These are phyloP conservation scores for Plasmodium vinckei DNA, from an alignment of 169 alveolate genomes.

Conservation along the genomic window DNA sequence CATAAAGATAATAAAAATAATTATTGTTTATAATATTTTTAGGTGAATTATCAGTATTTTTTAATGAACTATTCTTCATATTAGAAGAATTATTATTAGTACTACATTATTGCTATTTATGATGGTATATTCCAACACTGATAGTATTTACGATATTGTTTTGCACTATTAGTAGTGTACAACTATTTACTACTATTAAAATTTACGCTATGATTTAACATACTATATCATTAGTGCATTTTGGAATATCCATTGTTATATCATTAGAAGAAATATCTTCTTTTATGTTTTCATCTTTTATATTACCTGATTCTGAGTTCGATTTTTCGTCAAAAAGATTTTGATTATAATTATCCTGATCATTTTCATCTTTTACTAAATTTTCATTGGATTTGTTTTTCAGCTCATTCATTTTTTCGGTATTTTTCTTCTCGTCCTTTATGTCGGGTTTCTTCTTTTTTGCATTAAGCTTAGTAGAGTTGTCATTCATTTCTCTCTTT, in stretches of 20 bases:
- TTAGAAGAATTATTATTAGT: background rate
- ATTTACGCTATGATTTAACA: background rate
- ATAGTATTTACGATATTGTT: background rate
- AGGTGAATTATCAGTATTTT: background rate
- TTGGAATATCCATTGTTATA: no score
- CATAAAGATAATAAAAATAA: conserved; percentile 56
- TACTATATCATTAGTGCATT: conserved; percentile 7
- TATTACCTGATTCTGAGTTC: conserved; percentile 71
- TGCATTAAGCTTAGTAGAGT: conserved; percentile 9
- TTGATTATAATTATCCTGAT: conserved; percentile 15
- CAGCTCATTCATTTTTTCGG: background rate
- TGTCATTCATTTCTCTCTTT: conserved; percentile 6
- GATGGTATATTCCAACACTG: background rate
- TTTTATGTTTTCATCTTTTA: conserved; percentile 23
- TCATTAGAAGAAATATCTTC: background rate
- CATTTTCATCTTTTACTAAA: background rate
- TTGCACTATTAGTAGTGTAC: conserved; percentile 4
- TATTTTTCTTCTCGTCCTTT: background rate
- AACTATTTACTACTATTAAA: conserved; percentile 9
- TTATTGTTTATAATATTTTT: conserved; percentile 33
- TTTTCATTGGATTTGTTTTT: background rate
- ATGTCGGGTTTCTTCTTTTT: conserved; percentile 4
- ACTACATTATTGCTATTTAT: background rate
- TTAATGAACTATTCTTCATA: background rate
- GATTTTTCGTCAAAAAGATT: conserved; percentile 33